Evolutionary conservation across 2,329 filamentous ascomycete genomes (phyloP).

Genomic region (Aaosphaeria pasadenensis): DNA sequence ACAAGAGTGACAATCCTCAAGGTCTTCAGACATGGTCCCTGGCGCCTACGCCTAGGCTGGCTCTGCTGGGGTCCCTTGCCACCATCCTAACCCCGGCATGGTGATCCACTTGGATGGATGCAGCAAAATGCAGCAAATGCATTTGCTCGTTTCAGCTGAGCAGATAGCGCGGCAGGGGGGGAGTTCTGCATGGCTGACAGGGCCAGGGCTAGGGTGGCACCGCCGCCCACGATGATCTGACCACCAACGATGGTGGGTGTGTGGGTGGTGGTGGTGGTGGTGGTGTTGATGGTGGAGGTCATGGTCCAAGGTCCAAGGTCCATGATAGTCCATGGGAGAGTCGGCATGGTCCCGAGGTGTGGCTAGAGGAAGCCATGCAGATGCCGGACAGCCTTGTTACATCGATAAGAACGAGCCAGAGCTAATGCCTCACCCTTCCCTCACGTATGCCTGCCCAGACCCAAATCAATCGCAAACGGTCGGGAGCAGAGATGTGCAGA

Average conservation of each 20-base stretch:
- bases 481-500: background rate
- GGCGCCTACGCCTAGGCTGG: conserved; percentile 7
- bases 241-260: background rate
- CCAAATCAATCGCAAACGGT: conserved; percentile 4
- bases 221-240: conserved; percentile 11
- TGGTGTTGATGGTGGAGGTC: too few relatives aligned
- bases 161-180: conserved; percentile 18
- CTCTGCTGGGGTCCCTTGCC: conserved; percentile 3
- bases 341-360: conserved; percentile 13
- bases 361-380: conserved; percentile 23
- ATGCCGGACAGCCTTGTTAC: conserved; percentile 16
- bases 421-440: too few relatives aligned
- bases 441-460: conserved; percentile 2
- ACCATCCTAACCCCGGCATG: conserved; percentile 10
- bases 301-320: too few relatives aligned
- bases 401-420: background rate
- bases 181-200: conserved; percentile 24
- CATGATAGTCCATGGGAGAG: background rate
- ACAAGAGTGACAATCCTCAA: conserved; percentile 11
- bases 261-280: too few relatives aligned
- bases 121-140: conserved; percentile 17
- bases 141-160: conserved; percentile 27
- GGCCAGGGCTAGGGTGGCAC: conserved; percentile 14
- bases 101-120: conserved; percentile 14
- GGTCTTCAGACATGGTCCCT: conserved; percentile 10